Evolutionary conservation across 495 filamentous ascomycete species (phyloP), one percentile per base, ranked within the genome.

Genomic region (Podospora sp.): DNA sequence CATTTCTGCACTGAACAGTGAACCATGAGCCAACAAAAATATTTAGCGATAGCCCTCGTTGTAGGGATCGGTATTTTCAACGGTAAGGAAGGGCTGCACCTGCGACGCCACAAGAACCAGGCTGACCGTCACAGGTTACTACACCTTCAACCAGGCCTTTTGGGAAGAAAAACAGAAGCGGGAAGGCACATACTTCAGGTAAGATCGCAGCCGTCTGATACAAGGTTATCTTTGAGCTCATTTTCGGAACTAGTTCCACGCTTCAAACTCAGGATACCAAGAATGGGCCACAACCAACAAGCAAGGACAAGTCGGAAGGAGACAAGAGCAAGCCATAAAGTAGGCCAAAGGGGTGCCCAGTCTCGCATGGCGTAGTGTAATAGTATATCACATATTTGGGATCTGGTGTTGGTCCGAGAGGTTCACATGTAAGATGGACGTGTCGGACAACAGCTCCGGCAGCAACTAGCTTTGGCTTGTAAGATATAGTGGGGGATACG

Each of bases 111-210:
- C 1, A 58, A 24, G 50, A 14, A 20, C 33, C 20, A 18, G 2
- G 46, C 70, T 75, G 50, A 71, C 67, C 40, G 12, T 46, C 14
- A n/a, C 63, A 85, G 83, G 80, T 20, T 76, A 78, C 60, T 83
- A 80, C 66, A 73, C 77, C 3, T 82, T 84, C 65, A 71, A 73
- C 18, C 80, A 82, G 8, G 59, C 67, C 22, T 68, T 84, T 4
- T 73, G 74, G 68, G 78, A 79, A 16, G 63, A 79, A 46, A 77
- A 77, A 24, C 63, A 78, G 7, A 68, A 74, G 33, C 58, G 62
- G 52, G 69, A 78, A 1, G 67, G 65, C 22, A 51, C 62, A 18
- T 51, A 58, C 27, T n/a, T 68, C 5, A 59, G 59, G 68, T 72
- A 50, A 64, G 70, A 12, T 61, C 55, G 18, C 26, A 61, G 40